Evolutionary conservation across 1,284 basidiomycete species (phyloP).

Genomic region (Tilletia setariae): DNA sequence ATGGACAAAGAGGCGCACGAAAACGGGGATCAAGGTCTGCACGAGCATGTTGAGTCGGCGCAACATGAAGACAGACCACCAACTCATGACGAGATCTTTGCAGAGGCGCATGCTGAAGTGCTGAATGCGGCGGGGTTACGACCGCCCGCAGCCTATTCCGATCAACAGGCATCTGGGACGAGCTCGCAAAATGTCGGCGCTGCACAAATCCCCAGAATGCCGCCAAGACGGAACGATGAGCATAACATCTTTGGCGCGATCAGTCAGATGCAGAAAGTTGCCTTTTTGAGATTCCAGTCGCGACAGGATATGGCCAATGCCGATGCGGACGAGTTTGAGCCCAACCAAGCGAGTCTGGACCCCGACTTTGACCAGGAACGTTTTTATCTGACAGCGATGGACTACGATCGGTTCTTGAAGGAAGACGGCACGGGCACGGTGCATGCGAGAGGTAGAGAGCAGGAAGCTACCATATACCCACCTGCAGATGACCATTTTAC

Average conservation of each 20-base stretch:
- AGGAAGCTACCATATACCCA: slow-evolving; percentile 14
- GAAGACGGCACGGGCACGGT: slow-evolving; percentile 11
- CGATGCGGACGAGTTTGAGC: slow-evolving; percentile 16
- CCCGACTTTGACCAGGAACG: slow-evolving; percentile 7
- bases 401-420: neutral
- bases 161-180: neutral
- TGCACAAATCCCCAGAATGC: no score
- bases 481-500: slow-evolving; percentile 11
- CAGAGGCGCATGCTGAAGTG: slow-evolving; percentile 8
- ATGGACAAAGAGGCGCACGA: slow-evolving; percentile 3
- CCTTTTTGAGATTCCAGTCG: slow-evolving; percentile 68
- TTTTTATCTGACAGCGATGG: slow-evolving; percentile 11
- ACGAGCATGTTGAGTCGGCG: neutral
- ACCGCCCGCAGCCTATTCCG: neutral
- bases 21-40: neutral
- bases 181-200: neutral
- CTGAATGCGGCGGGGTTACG: neutral
- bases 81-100: slow-evolving; percentile 10
- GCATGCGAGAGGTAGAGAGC: slow-evolving; percentile 15
- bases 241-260: slow-evolving; percentile 69
- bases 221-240: slow-evolving; percentile 24
- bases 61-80: neutral
- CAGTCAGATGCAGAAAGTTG: slow-evolving; percentile 94
- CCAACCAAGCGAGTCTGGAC: neutral
- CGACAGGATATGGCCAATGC: slow-evolving; percentile 20